Conservation (phyloP, 176 grass and related monocot species). For the Lolium perenne region DNA sequence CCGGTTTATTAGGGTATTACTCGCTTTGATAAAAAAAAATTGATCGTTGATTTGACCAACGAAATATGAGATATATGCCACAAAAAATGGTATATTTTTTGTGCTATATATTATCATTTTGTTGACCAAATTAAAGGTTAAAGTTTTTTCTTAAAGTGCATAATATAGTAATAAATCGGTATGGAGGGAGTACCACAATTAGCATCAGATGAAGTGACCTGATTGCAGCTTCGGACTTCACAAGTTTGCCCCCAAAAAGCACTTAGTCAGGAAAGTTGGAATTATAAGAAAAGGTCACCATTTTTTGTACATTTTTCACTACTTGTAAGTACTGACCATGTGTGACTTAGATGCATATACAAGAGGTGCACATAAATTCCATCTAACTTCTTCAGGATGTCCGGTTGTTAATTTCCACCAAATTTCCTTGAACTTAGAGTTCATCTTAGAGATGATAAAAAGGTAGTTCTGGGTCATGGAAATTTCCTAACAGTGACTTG, state of each 20-base stretch:
- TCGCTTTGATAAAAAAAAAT: too few species aligned
- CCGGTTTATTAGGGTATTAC: too few species aligned
- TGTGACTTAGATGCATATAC: neutral
- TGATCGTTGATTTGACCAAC: too few species aligned
- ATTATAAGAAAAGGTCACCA: neutral
- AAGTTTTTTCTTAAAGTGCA: too few species aligned
- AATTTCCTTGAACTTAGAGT: constrained; percentile 13
- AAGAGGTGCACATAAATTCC: constrained; percentile 33
- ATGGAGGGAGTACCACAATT: too few species aligned
- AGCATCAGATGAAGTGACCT: neutral
- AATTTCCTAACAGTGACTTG: constrained; percentile 16
- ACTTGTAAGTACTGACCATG: neutral
- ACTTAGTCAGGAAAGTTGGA: neutral
- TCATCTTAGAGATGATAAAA: neutral
- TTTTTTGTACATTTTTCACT: neutral
- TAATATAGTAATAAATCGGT: too few species aligned
- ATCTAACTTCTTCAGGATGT: constrained; percentile 22
- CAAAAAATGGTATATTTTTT: too few species aligned
- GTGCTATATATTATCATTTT: too few species aligned
- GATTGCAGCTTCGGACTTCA: constrained; percentile 8
- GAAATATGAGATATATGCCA: too few species aligned
- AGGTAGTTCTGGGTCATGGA: neutral
- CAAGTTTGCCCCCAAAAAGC: neutral
- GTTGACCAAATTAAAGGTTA: too few species aligned
- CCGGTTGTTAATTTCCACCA: constrained; percentile 16